A percentile compares a stretch with the other conserved stretches of the same genome.
phyloP scores from a whole-genome alignment of 169 alveolate species.

The Plasmodium ovale region DNA sequence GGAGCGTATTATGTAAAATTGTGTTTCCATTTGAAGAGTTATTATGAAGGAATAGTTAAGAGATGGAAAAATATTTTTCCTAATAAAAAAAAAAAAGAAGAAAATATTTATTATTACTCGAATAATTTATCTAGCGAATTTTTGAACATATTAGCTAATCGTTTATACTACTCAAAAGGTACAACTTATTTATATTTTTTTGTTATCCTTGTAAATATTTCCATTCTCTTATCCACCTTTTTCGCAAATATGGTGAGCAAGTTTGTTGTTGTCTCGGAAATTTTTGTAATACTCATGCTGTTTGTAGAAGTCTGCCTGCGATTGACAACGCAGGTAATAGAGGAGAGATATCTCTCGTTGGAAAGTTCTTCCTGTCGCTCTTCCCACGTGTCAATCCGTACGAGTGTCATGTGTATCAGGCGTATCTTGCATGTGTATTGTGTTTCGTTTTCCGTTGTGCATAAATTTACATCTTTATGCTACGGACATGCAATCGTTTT shows the following conservation, averaged over 20 bases:
- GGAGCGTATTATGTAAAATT: neutral
- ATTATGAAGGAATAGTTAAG: neutral
- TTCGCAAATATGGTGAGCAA: slow-evolving; percentile 20
- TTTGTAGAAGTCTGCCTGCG: slow-evolving; percentile 38
- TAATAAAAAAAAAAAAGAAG: slow-evolving; percentile 7
- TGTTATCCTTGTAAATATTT: slow-evolving; percentile 36
- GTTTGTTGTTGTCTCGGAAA: slow-evolving; percentile 47
- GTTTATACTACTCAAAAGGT: slow-evolving; percentile 58
- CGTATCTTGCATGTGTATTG: neutral
- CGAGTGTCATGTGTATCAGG: neutral
- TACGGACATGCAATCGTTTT: too few species aligned
- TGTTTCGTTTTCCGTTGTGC: too few species aligned
- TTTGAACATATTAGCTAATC: slow-evolving; percentile 40
- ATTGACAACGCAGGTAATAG: slow-evolving; percentile 41
- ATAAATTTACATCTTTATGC: too few species aligned
- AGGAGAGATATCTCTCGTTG: neutral
- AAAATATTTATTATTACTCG: slow-evolving; percentile 8
- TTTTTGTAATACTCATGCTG: slow-evolving; percentile 50
- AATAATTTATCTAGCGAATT: slow-evolving; percentile 11
- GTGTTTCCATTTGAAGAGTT: neutral
- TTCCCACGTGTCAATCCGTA: neutral
- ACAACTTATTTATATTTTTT: slow-evolving; percentile 38
- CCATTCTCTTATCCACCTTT: slow-evolving; percentile 15
- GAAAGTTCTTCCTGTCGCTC: neutral
- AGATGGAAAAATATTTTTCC: slow-evolving; percentile 4